phyloP scores from a whole-genome alignment of 768 basidiomycete species.

The Hygrocybe coccinea region DNA sequence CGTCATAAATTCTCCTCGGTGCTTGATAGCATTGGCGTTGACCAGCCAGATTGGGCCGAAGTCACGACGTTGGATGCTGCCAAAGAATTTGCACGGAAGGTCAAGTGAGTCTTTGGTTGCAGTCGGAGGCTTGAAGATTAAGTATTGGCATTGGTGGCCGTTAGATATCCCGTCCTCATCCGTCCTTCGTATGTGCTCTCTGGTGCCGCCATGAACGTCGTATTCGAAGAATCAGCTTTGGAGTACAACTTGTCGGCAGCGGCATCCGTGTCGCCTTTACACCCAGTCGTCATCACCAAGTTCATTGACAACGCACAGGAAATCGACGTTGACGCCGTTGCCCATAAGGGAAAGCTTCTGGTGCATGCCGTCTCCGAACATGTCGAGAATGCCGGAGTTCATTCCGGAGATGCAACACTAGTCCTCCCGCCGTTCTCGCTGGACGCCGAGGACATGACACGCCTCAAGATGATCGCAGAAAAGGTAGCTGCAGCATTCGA shows the following conservation, averaged over 20 bases:
- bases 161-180: constrained; percentile 92
- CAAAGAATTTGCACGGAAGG: constrained; percentile 83
- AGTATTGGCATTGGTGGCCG: constrained; percentile 1
- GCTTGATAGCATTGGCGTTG: constrained; percentile 89
- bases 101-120: constrained; percentile 49
- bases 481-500: constrained; percentile 94
- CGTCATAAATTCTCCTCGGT: constrained; percentile 99
- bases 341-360: constrained; percentile 84
- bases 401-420: constrained; percentile 97
- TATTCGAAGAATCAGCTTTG: constrained; percentile 83
- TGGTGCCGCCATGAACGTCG: constrained; percentile 99
- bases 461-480: constrained; percentile 88
- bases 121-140: background rate
- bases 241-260: constrained; percentile 96
- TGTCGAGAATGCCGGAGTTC: constrained; percentile 97
- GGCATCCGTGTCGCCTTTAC: constrained; percentile 90
- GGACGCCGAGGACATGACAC: constrained; percentile 65
- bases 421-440: constrained; percentile 93
- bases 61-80: constrained; percentile 84
- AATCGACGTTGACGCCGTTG: constrained; percentile 97
- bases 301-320: constrained; percentile 98
- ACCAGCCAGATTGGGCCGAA: constrained; percentile 96
- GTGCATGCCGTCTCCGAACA: constrained; percentile 97
- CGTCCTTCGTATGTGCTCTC: constrained; percentile 98
- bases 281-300: constrained; percentile 98